Percentiles rank a stretch among this genome's conserved stretches.
These are phyloP conservation scores for Colletotrichum nymphaeae DNA, from an alignment of 2,329 filamentous ascomycete species.

Conservation along the genomic window DNA sequence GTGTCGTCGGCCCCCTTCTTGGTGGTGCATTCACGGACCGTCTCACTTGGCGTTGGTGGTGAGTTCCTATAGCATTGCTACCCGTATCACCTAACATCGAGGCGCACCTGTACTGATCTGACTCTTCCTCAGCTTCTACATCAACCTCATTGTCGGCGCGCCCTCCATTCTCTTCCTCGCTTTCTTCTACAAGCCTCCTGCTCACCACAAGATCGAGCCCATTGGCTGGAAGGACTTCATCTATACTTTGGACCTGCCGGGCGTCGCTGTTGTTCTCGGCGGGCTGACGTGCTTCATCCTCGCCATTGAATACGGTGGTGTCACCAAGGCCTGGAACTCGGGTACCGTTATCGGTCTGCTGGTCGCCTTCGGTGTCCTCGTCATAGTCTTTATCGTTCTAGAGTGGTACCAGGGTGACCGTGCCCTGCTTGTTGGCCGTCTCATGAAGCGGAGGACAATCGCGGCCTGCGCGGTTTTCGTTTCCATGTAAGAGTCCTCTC, in stretches of 20 bases:
- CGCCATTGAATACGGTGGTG: slow-evolving; percentile 59
- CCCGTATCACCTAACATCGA: no score
- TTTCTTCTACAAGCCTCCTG: slow-evolving; percentile 35
- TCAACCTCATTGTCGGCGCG: slow-evolving; percentile 42
- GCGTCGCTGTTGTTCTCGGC: slow-evolving; percentile 56
- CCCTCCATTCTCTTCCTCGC: slow-evolving; percentile 41
- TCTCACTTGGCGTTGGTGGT: slow-evolving; percentile 37
- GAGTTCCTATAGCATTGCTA: no score
- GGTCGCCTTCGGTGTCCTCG: slow-evolving; percentile 39
- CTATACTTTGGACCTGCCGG: slow-evolving; percentile 47
- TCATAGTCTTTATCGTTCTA: slow-evolving; percentile 51
- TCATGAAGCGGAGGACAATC: slow-evolving; percentile 55
- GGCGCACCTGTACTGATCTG: no score
- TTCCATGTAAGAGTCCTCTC: no score
- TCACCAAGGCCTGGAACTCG: slow-evolving; percentile 54
- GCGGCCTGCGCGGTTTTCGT: slow-evolving; percentile 41
- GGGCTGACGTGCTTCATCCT: slow-evolving; percentile 57
- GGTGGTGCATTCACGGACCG: slow-evolving; percentile 48
- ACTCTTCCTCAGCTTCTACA: slow-evolving; percentile 11
- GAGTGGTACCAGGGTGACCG: slow-evolving; percentile 54
- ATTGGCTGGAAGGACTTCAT: slow-evolving; percentile 39
- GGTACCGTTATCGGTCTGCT: slow-evolving; percentile 55
- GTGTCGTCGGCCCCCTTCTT: slow-evolving; percentile 45
- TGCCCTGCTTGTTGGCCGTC: slow-evolving; percentile 55
- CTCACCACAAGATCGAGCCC: slow-evolving; percentile 36